Percentiles rank a stretch among this genome's conserved stretches.
These are phyloP conservation scores for Phytophthora niederhauseri DNA, from an alignment of 352 stramenopile species.

Conservation along the genomic window DNA sequence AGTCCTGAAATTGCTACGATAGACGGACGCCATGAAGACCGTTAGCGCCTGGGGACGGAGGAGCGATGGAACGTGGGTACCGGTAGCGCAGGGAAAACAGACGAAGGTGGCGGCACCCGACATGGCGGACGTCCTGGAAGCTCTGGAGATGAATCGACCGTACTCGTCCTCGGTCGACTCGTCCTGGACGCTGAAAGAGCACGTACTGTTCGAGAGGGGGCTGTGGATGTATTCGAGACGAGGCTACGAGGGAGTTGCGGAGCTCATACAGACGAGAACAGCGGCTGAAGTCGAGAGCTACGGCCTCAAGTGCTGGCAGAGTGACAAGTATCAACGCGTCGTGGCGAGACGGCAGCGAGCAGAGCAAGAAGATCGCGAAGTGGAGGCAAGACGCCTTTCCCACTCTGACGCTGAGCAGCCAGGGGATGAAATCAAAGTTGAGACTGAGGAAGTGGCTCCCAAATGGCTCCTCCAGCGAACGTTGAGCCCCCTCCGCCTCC, in stretches of 20 bases:
- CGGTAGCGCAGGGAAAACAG: neutral
- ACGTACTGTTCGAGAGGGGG: neutral
- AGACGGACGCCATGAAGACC: neutral
- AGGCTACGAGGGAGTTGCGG: neutral
- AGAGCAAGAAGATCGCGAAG: neutral
- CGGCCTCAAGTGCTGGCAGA: conserved; percentile 7
- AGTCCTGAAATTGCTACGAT: neutral
- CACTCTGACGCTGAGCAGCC: too few species aligned
- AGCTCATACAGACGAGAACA: neutral
- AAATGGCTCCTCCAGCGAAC: neutral
- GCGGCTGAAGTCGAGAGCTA: neutral
- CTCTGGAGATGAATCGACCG: neutral
- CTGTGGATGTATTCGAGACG: neutral
- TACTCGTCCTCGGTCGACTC: neutral
- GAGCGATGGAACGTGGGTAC: neutral
- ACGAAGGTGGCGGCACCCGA: neutral
- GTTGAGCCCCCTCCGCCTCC: neutral
- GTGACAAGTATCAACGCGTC: neutral
- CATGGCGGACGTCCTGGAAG: conserved; percentile 5
- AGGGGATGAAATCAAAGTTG: too few species aligned
- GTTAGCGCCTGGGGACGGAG: neutral
- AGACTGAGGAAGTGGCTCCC: neutral
- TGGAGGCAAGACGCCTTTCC: too few species aligned
- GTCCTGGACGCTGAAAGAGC: conserved; percentile 10
- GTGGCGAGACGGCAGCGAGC: neutral